A percentile compares a stretch with the other conserved stretches of the same genome.
Conservation (phyloP, 768 basidiomycete genomes). For the Suillus discolor region DNA sequence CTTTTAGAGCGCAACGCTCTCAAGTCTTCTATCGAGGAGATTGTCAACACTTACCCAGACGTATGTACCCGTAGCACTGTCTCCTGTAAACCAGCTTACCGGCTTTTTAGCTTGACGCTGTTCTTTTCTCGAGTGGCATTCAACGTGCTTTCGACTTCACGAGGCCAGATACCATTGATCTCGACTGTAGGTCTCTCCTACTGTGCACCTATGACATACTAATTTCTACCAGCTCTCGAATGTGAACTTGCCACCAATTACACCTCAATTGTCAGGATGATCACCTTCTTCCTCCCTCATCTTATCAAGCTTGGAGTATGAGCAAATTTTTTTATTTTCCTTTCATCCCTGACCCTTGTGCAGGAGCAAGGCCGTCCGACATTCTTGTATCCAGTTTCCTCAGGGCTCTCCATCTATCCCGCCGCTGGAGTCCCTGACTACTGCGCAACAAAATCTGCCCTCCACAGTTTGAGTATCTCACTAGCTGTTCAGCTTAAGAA, state of each 20-base stretch:
- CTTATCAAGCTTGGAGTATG: conserved; percentile 53
- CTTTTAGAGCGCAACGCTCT: conserved; percentile 39
- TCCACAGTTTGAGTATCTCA: conserved; percentile 53
- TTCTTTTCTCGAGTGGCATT: conserved; percentile 55
- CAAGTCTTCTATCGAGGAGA: conserved; percentile 42
- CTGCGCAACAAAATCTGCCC: conserved; percentile 58
- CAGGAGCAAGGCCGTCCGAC: conserved; percentile 43
- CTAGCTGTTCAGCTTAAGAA: conserved; percentile 48
- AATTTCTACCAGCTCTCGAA: conserved; percentile 12
- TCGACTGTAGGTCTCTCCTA: conserved; percentile 35
- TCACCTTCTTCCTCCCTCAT: conserved; percentile 54
- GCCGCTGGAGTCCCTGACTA: conserved; percentile 48
- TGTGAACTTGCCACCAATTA: conserved; percentile 60
- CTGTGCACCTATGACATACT: background rate
- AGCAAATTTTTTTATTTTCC: background rate
- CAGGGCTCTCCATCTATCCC: conserved; percentile 50
- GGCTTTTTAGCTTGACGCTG: conserved; percentile 49
- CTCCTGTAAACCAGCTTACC: background rate
- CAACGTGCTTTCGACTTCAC: conserved; percentile 53
- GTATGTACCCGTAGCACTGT: conserved; percentile 32
- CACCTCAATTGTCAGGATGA: conserved; percentile 48
- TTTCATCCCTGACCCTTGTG: conserved; percentile 19
- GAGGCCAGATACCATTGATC: conserved; percentile 41
- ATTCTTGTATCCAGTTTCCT: conserved; percentile 54
- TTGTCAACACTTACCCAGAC: conserved; percentile 48